Evolutionary conservation across 106 monocot genomes (phyloP), one percentile per base, ranked within the genome.

Genomic region (Platanthera guangdongensis): DNA sequence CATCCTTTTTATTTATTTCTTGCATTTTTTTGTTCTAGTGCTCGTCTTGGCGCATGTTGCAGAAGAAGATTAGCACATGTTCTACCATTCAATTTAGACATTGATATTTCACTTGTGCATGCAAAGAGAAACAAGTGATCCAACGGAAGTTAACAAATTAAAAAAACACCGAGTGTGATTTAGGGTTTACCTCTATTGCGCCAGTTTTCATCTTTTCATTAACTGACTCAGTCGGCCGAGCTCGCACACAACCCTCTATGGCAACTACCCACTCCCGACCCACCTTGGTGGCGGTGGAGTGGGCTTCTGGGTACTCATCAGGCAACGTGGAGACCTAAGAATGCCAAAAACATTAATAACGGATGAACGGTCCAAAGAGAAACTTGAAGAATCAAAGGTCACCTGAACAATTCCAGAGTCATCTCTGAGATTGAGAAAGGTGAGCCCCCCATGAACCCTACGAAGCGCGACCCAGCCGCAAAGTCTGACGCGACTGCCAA

Each of bases 201-300:
- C 97, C 97, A n/a, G 94, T 99, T 81, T 88, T 90, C 94, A 99
- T 99, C 80, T 94, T 94, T 74, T 86, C 83, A 51, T 99, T 99
- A 59, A 90, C 63, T 8, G 89, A 86, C 54, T 94, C 94, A 3
- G 18, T 49, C 15, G 97, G 97, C 22, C 97, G 84, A 60, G 82
- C n/a, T 65, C 86, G 69, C 7, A 94, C 89, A 39, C 77, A 80
- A 53, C 97, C 97, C 73, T 99, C 97, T 0, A 94, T 81, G 2
- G 97, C 84, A 28, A 99, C 72, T 67, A 99, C 97, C 71, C 88
- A 94, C 84, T 99, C 97, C 32, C 91, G 60, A 72, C 97, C 86
- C 77, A 99, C 72, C 80, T 90, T 99, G 63, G 88, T 94, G 12
- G 83, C 89, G 8, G 78, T 51, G 12, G 83, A 50, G 71, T 99